These are phyloP conservation scores for Sclerotinia borealis DNA, from an alignment of 2,329 filamentous ascomycete genomes.

Conservation along the genomic window DNA sequence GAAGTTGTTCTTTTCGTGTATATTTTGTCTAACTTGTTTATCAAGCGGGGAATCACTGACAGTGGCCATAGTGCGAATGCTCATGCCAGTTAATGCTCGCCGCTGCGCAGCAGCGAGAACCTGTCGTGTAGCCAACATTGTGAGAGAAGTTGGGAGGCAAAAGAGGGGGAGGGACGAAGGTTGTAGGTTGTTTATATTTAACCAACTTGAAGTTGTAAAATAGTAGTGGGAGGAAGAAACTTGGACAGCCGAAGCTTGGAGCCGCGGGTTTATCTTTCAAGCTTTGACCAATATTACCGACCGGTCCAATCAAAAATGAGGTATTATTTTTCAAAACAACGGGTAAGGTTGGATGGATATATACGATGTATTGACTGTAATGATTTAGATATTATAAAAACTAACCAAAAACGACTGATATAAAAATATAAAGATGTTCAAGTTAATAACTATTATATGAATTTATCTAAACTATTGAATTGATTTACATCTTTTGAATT, in stretches of 20 bases:
- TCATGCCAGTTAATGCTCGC: constrained; percentile 54
- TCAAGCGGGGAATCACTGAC: constrained; percentile 80
- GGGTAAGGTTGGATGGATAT: too few species aligned
- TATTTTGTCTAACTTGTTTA: constrained; percentile 97
- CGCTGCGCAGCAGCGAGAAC: constrained; percentile 60
- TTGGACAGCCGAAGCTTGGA: constrained; percentile 3
- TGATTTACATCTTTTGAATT: neutral
- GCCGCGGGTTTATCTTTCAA: constrained; percentile 3
- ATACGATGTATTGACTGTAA: too few species aligned
- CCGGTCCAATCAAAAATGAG: neutral
- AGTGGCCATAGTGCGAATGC: constrained; percentile 72
- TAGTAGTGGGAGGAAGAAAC: constrained; percentile 9
- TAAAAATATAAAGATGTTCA: neutral
- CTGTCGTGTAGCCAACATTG: constrained; percentile 67
- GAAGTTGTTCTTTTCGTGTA: constrained; percentile 91
- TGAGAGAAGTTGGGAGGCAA: constrained; percentile 31
- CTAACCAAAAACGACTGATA: too few species aligned
- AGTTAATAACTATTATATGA: neutral
- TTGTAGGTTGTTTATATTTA: neutral
- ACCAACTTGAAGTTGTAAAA: constrained; percentile 6
- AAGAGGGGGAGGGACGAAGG: constrained; percentile 20
- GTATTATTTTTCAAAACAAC: neutral
- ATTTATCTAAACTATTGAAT: neutral
- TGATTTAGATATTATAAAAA: too few species aligned
- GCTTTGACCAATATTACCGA: neutral